phyloP scores from a whole-genome alignment of 2,329 filamentous ascomycete species.

The Nannizzia gypsea region DNA sequence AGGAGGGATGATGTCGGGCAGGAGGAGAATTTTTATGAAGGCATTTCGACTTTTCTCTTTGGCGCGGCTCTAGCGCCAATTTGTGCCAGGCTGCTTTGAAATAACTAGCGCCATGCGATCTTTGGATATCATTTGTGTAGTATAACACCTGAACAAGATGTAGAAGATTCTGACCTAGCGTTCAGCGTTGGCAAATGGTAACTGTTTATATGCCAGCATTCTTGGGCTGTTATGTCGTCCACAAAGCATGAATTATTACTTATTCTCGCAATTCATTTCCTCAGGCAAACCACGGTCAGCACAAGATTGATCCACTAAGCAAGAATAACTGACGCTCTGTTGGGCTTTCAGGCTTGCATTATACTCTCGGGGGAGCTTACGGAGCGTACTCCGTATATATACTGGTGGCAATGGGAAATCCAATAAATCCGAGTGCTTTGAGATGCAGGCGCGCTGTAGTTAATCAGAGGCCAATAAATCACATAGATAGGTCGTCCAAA shows the following conservation, averaged over 20 bases:
- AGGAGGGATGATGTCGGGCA: background rate
- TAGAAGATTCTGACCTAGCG: background rate
- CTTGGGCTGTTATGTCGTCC: background rate
- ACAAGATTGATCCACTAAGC: background rate
- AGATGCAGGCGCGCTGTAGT: background rate
- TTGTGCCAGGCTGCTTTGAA: background rate
- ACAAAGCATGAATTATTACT: background rate
- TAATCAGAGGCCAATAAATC: no score
- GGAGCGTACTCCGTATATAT: no score
- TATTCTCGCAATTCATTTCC: background rate
- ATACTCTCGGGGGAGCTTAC: background rate
- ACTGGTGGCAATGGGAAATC: background rate
- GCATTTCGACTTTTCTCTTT: background rate
- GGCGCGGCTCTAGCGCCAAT: background rate
- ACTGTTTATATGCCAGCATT: background rate
- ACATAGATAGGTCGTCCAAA: background rate
- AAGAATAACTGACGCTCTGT: background rate
- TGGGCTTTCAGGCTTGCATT: background rate
- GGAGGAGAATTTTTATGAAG: background rate
- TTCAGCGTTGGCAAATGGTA: no score
- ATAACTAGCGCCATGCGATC: background rate
- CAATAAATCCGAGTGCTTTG: background rate
- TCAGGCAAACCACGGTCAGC: background rate
- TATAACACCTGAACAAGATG: background rate
- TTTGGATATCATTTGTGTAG: no score